Evolutionary conservation across 2,329 filamentous ascomycete genomes (phyloP), one percentile per base, ranked within the genome.

Genomic region (Colletotrichum orbiculare): DNA sequence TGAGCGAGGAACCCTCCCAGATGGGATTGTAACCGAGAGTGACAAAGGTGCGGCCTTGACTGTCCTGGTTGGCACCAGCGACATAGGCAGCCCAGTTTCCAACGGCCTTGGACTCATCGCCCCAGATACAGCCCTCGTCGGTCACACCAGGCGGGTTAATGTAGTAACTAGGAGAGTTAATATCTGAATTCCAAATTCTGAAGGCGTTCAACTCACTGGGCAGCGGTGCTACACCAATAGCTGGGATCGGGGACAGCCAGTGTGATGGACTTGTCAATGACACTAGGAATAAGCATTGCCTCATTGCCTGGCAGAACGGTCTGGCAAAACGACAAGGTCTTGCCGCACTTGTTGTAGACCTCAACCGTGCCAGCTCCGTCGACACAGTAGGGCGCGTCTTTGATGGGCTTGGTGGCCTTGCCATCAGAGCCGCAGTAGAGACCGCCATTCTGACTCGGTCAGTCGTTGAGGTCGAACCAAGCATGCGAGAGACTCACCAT

Each of bases 61-160:
- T 70, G 69, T 89, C 88, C 13, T 88, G 89, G 77, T 94, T 94
- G 61, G 90, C 89, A 64, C 92, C 92, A 12, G 89, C 89, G 68
- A 94, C 91, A 72, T 89, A 95, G 2, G 91, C 88, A 54, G 86
- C 82, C 92, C 92, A 94, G 80, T 94, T 94, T 54, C 91, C 92
- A 69, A 88, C 77, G 1, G 90, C 83, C 68, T 88, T 82, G 45
- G 80, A 79, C 8, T 81, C 81, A 48, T 85, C 85, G 63, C 92
- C 91, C 92, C 92, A 94, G 61, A 90, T 77, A 75, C 92, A 95
- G 54, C 86, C 91, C 54, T 88, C 83, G 6, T 81, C 79, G 6
- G 84, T 79, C 49, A 87, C 81, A 66, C 92, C 91, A 39, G 91
- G 92, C 37, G 89, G 85, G 78, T 94, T 94, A 79, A 94, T 87